phyloP scores from a whole-genome alignment of 306 rosid species.

The Rosa chinensis region DNA sequence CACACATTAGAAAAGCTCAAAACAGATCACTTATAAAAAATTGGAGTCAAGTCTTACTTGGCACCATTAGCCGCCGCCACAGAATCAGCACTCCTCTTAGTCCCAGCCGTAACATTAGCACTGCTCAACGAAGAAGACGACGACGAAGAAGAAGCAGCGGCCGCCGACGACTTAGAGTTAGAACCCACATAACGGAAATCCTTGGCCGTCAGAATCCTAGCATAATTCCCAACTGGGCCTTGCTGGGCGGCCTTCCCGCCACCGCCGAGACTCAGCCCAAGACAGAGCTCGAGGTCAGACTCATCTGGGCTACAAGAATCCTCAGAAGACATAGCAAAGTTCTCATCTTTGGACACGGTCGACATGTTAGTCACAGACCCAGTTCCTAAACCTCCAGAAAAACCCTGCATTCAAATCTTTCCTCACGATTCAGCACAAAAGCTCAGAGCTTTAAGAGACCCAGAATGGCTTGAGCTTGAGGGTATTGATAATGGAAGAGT shows the following conservation, averaged over 20 bases:
- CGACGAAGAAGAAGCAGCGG: conserved; percentile 33
- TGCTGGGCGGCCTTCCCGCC: conserved; percentile 40
- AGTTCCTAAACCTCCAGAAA: conserved; percentile 13
- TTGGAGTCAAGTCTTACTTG: conserved; percentile 34
- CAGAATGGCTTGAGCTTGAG: no score
- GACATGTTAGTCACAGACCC: conserved; percentile 58
- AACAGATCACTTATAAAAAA: neutral
- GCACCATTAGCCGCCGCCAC: conserved; percentile 47
- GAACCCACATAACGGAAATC: conserved; percentile 52
- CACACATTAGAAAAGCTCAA: neutral
- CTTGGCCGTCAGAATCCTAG: conserved; percentile 71
- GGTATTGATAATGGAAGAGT: neutral
- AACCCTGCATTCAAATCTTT: conserved; percentile 37
- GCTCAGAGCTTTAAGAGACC: neutral
- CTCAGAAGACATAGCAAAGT: conserved; percentile 74
- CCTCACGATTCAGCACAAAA: neutral
- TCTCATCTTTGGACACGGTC: conserved; percentile 63
- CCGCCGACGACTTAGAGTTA: conserved; percentile 31
- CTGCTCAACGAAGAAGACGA: conserved; percentile 52
- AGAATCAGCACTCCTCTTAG: conserved; percentile 82
- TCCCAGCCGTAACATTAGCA: conserved; percentile 49
- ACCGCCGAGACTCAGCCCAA: conserved; percentile 61
- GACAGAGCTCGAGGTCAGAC: conserved; percentile 77
- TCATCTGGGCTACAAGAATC: conserved; percentile 82
- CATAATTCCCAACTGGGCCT: conserved; percentile 30